Evolutionary conservation across 2,329 filamentous ascomycete species (phyloP), one percentile per base, ranked within the genome.

Genomic region (Penicillium sp.): DNA sequence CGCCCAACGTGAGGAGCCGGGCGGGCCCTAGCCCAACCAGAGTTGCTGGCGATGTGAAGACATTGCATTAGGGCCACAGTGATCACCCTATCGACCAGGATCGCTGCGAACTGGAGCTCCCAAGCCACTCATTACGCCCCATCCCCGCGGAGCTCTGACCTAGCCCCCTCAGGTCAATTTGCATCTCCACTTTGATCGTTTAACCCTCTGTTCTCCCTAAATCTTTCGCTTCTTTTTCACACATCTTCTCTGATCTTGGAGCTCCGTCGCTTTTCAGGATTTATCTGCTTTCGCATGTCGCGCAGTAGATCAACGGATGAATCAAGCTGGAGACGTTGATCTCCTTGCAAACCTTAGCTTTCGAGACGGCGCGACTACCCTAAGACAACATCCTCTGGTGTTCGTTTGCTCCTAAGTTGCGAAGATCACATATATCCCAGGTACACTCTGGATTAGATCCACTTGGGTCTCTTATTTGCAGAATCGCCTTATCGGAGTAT

Each of bases 21-120:
- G 68, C 65, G 66, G 65, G 63, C 63, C 53, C 30, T 42, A 50
- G 35, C n/a, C 68, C 68, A 70, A 70, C 65, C 66, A 70, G 58
- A 56, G 33, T 30, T 8, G 47, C 26, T 19, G 24, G 47, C 53
- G 37, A 65, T 65, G 68, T 70, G 68, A 70, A 70, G 59, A 30
- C 62, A 63, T 62, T 70, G 68, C 68, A 70, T 65, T 70, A 69
- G 68, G 57, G 60, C 53, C 33, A 35, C 56, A 47, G 44, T 47
- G 28, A 37, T 57, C 55, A 40, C 47, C 40, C 54, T 56, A 53
- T 60, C 38, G 47, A 62, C 55, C 26, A 49, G 49, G 37, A 59
- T 35, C 38, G 19, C 38, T 49, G 60, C 61, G 62, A 70, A 68
- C 60, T 58, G 54, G 58, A 65, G 47, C 53, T 64, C 28, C 37